Conservation (phyloP, 1,284 basidiomycete genomes). For the Phylloporus gajari region DNA sequence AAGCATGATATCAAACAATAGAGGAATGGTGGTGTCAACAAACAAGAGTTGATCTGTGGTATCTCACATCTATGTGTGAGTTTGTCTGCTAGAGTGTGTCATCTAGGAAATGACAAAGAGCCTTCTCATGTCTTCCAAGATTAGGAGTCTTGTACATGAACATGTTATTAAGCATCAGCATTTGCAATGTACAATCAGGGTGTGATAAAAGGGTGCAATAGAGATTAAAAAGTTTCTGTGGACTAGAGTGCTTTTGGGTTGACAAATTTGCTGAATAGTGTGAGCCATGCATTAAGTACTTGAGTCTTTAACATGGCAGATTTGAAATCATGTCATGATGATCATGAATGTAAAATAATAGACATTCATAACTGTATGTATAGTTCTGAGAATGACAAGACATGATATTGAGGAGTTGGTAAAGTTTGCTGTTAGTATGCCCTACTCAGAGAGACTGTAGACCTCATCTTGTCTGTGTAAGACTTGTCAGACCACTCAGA, state of each 20-base stretch:
- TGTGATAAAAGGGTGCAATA: conserved; percentile 86
- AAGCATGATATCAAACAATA: conserved; percentile 92
- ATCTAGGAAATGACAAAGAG: conserved; percentile 80
- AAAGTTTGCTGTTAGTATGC: neutral
- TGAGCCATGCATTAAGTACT: conserved; percentile 85
- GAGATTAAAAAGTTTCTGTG: conserved; percentile 73
- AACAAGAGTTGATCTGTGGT: conserved; percentile 72
- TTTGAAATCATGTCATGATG: conserved; percentile 51
- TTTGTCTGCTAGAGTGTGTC: conserved; percentile 88
- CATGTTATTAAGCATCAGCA: conserved; percentile 81
- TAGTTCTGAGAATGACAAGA: conserved; percentile 54
- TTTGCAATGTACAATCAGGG: conserved; percentile 85
- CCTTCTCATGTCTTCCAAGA: conserved; percentile 74
- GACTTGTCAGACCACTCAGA: conserved; percentile 61
- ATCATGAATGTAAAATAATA: conserved; percentile 68
- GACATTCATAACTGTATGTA: conserved; percentile 58
- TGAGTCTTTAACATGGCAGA: conserved; percentile 68
- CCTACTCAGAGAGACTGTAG: neutral
- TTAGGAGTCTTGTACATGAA: conserved; percentile 85
- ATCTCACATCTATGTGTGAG: conserved; percentile 82
- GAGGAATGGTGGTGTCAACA: conserved; percentile 79
- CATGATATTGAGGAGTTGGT: conserved; percentile 32
- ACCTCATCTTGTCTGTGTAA: conserved; percentile 62
- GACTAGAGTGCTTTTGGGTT: conserved; percentile 90
- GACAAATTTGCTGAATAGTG: conserved; percentile 87